A percentile compares a stretch with the other conserved stretches of the same genome.
Evolutionary conservation across 345 rosid genomes (phyloP).

Genomic region (Syzygium grande): DNA sequence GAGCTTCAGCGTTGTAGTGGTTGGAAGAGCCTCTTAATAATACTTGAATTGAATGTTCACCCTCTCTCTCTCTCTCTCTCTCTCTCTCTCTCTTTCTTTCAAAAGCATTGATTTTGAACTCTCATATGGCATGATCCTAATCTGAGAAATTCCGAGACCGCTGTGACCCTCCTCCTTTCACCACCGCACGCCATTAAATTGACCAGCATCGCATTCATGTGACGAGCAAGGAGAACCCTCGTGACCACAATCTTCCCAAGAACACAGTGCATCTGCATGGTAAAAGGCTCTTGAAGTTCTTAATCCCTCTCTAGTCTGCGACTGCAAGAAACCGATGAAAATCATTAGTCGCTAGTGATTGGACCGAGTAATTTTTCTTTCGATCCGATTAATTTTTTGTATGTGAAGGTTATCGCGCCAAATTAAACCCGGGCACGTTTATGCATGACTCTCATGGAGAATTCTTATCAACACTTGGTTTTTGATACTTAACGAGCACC

Average conservation of each 20-base stretch:
- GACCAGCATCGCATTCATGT: not conserved
- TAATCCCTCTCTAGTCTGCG: not conserved
- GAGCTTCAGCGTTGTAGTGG: not conserved
- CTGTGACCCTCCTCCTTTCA: not conserved
- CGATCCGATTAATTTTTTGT: not conserved
- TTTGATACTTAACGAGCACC: rapidly evolving
- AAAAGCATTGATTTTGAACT: not conserved
- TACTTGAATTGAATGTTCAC: not conserved
- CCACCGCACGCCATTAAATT: not conserved
- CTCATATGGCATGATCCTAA: not conserved
- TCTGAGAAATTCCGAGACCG: not conserved
- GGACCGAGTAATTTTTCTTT: not conserved
- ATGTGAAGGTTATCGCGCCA: not conserved
- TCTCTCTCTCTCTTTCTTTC: not conserved
- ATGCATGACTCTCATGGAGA: not conserved
- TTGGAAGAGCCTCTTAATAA: not conserved
- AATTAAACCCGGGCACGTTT: not conserved
- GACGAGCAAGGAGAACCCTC: not conserved
- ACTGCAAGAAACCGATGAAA: not conserved
- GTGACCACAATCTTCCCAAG: not conserved
- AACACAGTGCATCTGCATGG: not conserved
- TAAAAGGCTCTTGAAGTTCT: not conserved
- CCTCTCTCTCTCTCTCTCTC: not conserved
- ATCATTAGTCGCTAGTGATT: not conserved
- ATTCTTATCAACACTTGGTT: not conserved